Evolutionary conservation across 139 green algal species (phyloP), one percentile per base, ranked within the genome.

Genomic region (Prasinococcaceae sp.): DNA sequence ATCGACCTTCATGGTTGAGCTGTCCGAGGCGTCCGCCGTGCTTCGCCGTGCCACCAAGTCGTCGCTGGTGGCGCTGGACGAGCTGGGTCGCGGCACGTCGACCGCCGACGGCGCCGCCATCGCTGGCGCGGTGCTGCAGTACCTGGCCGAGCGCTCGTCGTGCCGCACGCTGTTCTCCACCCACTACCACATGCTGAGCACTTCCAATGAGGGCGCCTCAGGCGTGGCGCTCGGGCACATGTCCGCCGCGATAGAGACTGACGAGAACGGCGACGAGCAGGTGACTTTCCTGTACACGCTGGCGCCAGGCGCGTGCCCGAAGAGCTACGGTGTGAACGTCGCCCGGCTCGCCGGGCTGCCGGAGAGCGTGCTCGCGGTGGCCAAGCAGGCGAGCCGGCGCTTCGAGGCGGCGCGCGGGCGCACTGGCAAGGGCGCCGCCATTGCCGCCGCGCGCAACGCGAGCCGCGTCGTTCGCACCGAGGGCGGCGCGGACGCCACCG

Each of bases 1-100:
- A 48, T 87, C 72, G 39, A 96, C 90, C 4, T 97, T 95, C 56
- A 79, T 88, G 33, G 79, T 96, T n/a, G 90, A 98, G 79, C 76
- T 97, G 36, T 66, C 69, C 1, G 90, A 97, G 73, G 95, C 88
- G 14, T 79, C 80, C 0, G 73, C 79, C 25, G 83, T 94, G 68
- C 77, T 98, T 41, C 56, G 55, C 24, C 41, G 38, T 20, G 59
- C 65, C 26, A 79, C 76, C 27, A 41, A 27, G 3, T 22, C 50
- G 39, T 80, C 72, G 35, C 71, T 97, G 30, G 90, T 97, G 42
- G 84, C 78, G 0, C 68, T 97, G 60, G 90, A 97, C 55, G 92
- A 99, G 73, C 79, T 99, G 33, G 92, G 92, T 2, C 56, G 92
- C 4, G 92, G 92, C 23, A 99, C 92, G 3, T 73, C 86, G n/a